Percentiles rank a stretch among this genome's conserved stretches.
These are phyloP conservation scores for Sporothrix euskadiensis DNA, from an alignment of 2,329 filamentous ascomycete species.

Conservation along the genomic window DNA sequence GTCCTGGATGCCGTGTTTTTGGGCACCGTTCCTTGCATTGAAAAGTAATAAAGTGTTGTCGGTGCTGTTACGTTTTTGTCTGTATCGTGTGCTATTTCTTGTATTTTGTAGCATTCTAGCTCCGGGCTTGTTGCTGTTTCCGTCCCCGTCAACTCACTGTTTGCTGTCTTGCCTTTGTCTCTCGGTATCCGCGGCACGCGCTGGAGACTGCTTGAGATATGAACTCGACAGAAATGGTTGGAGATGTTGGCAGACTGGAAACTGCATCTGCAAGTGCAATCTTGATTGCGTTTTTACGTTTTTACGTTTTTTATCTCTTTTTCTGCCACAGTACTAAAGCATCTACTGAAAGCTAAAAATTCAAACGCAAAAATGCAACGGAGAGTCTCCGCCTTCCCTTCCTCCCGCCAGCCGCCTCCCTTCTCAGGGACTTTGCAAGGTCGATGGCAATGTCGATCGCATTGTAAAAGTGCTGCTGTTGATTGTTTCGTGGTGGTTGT, in stretches of 20 bases:
- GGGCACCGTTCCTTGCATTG: background rate
- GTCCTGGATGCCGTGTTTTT: slow-evolving; percentile 5
- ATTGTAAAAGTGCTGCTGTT: background rate
- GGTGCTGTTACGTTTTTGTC: background rate
- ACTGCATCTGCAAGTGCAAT: background rate
- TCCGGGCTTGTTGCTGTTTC: background rate
- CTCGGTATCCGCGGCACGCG: slow-evolving; percentile 6
- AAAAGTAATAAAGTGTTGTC: background rate
- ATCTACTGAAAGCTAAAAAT: background rate
- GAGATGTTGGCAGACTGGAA: background rate
- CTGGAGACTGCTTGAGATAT: background rate
- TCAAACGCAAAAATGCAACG: background rate
- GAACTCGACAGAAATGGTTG: too few species aligned
- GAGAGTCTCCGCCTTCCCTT: background rate
- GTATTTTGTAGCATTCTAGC: background rate
- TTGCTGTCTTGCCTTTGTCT: background rate
- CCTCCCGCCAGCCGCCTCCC: too few species aligned
- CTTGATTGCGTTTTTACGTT: background rate
- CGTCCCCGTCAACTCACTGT: background rate
- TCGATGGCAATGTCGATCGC: background rate
- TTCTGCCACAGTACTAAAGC: background rate
- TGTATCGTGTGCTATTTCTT: background rate
- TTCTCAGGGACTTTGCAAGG: background rate
- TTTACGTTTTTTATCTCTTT: background rate
- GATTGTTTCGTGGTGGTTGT: background rate